Evolutionary conservation across 2,329 filamentous ascomycete species (phyloP).

Genomic region (Calonectria pseudoturangicola): DNA sequence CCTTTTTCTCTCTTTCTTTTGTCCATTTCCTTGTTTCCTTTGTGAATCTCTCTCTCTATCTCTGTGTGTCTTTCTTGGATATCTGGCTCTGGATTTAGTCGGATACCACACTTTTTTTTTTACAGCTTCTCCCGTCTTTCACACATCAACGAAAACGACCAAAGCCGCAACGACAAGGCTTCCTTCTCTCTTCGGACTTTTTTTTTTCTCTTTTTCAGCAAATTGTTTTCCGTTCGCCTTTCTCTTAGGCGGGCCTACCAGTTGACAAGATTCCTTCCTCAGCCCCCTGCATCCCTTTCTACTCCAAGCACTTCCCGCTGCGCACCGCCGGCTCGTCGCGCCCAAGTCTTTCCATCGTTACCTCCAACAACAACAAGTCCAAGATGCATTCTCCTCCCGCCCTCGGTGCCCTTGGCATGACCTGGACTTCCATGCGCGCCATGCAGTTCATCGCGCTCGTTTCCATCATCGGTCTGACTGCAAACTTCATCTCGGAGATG

Average conservation of each 20-base stretch:
- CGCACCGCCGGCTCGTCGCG: constrained; percentile 63
- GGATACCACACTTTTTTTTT: constrained; percentile 39
- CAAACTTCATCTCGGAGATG: constrained; percentile 89
- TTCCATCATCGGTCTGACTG: constrained; percentile 85
- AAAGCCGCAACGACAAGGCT: constrained; percentile 37
- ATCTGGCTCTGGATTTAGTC: constrained; percentile 50
- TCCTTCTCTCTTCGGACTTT: constrained; percentile 24
- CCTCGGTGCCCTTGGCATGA: constrained; percentile 84
- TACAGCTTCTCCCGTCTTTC: not conserved
- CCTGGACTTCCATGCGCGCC: constrained; percentile 83
- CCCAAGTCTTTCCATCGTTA: constrained; percentile 66
- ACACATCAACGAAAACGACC: constrained; percentile 15
- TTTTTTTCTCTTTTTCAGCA: not conserved
- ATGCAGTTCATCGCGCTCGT: constrained; percentile 84
- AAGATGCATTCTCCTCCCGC: constrained; percentile 69
- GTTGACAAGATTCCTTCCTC: constrained; percentile 59
- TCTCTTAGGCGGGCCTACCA: constrained; percentile 46
- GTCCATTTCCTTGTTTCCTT: constrained; percentile 47
- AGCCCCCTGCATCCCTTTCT: constrained; percentile 60
- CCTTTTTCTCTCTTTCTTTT: constrained; percentile 54
- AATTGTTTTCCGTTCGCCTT: constrained; percentile 42
- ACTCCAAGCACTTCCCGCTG: constrained; percentile 64
- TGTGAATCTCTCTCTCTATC: constrained; percentile 40
- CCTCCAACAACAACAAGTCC: constrained; percentile 49
- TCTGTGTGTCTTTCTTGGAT: not conserved